A percentile compares a stretch with the other conserved stretches of the same genome.
phyloP scores from a whole-genome alignment of 345 rosid genomes.

The Salix viminalis region DNA sequence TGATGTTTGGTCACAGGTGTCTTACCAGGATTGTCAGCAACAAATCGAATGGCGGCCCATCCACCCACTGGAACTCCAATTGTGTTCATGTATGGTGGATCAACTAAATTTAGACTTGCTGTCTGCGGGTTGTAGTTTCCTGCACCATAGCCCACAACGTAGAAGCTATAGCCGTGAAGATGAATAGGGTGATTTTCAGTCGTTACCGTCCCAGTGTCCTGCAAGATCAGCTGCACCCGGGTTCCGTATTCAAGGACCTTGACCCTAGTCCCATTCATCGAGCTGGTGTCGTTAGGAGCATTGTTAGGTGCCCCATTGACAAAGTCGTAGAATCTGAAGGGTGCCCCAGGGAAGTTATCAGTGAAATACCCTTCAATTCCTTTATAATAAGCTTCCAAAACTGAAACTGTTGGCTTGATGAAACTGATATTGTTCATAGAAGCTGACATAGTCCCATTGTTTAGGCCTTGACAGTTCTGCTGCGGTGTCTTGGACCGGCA shows the following conservation, averaged over 20 bases:
- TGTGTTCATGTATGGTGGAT: conserved; percentile 83
- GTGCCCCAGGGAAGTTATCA: conserved; percentile 60
- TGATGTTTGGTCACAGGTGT: not conserved
- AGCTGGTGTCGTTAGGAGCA: conserved; percentile 56
- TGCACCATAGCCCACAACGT: conserved; percentile 65
- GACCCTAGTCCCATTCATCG: conserved; percentile 61
- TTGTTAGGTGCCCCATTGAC: conserved; percentile 80
- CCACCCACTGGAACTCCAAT: conserved; percentile 89
- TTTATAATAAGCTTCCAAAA: conserved; percentile 71
- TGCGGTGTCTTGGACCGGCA: conserved; percentile 53
- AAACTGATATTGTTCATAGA: conserved; percentile 85
- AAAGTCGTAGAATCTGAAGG: conserved; percentile 62
- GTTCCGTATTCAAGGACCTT: conserved; percentile 61
- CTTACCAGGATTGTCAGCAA: conserved; percentile 76
- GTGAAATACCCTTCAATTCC: conserved; percentile 58
- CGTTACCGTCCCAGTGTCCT: conserved; percentile 64
- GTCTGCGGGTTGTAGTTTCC: conserved; percentile 60
- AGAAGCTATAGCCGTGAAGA: conserved; percentile 83
- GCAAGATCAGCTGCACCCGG: conserved; percentile 67
- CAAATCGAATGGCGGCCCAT: conserved; percentile 83
- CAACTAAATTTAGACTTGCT: conserved; percentile 51
- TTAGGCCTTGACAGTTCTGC: conserved; percentile 47
- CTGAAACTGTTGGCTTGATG: conserved; percentile 50
- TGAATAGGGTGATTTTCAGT: conserved; percentile 91
- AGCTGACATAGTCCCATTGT: conserved; percentile 61